phyloP scores from a whole-genome alignment of 2,329 filamentous ascomycete species.

The Mariannaea sp. region DNA sequence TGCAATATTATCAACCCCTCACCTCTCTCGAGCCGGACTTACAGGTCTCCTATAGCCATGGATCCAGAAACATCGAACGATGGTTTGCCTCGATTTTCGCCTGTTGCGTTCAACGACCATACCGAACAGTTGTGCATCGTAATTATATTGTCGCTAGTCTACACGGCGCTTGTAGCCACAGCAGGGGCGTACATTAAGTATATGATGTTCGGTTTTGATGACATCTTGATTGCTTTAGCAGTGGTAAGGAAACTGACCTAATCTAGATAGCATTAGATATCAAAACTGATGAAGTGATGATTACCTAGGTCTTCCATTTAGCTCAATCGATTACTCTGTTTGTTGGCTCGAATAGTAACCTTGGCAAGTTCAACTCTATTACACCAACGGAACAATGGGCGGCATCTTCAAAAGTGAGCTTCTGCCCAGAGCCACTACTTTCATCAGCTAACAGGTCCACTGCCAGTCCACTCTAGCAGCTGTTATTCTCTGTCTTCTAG shows the following conservation, averaged over 20 bases:
- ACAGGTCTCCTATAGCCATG: constrained; percentile 16
- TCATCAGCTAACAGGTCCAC: constrained; percentile 3
- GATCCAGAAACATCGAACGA: constrained; percentile 9
- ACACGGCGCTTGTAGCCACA: constrained; percentile 23
- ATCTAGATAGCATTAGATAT: background rate
- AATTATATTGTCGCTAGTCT: constrained; percentile 30
- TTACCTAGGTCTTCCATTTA: constrained; percentile 19
- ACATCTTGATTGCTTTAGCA: constrained; percentile 21
- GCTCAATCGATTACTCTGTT: constrained; percentile 27
- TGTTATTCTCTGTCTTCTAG: constrained; percentile 16
- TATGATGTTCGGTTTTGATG: constrained; percentile 29
- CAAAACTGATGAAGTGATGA: background rate
- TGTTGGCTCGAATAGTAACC: constrained; percentile 20
- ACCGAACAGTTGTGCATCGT: constrained; percentile 31
- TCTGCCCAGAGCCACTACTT: accelerated
- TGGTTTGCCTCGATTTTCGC: constrained; percentile 17
- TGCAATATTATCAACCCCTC: background rate
- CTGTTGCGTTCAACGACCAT: constrained; percentile 26
- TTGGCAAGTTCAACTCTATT: constrained; percentile 27
- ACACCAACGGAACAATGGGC: constrained; percentile 22
- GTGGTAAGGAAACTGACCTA: constrained; percentile 14
- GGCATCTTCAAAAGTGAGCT: constrained; percentile 19
- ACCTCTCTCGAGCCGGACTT: background rate
- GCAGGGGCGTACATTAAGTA: constrained; percentile 30
- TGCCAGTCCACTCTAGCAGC: constrained; percentile 19